Evolutionary conservation across 169 alveolate genomes (phyloP).

Genomic region (Plasmodium blacklocki): DNA sequence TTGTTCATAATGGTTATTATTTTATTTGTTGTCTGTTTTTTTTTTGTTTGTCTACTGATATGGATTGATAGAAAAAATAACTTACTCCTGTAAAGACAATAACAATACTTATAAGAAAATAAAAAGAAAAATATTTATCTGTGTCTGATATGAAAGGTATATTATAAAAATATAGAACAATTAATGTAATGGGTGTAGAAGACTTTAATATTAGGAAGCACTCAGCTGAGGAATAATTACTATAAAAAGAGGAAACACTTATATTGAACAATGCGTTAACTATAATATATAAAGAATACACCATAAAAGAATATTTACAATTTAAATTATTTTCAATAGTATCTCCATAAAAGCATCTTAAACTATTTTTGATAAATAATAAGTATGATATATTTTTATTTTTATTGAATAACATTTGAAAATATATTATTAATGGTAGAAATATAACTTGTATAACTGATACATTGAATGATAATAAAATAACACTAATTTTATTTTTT

Average conservation of each 20-base stretch:
- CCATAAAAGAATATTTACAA: constrained; percentile 34
- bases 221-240: constrained; percentile 69
- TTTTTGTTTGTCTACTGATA: constrained; percentile 4
- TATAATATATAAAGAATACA: constrained; percentile 33
- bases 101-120: constrained; percentile 44
- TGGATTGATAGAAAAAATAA: constrained; percentile 66
- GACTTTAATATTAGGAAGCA: constrained; percentile 71
- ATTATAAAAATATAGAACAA: constrained; percentile 52
- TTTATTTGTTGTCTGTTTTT: neutral
- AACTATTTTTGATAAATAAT: constrained; percentile 46
- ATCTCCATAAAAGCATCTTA: constrained; percentile 50
- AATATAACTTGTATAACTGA: constrained; percentile 44
- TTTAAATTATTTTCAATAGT: constrained; percentile 52
- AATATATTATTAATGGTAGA: constrained; percentile 55
- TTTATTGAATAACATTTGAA: constrained; percentile 52
- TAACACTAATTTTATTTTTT: constrained; percentile 36
- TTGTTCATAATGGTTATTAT: too few relatives aligned
- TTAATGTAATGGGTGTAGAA: constrained; percentile 63
- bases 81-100: constrained; percentile 70
- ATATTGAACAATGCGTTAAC: constrained; percentile 55
- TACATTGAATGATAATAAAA: constrained; percentile 39
- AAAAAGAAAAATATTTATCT: constrained; percentile 67
- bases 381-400: constrained; percentile 40
- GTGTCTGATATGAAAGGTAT: constrained; percentile 64
- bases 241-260: constrained; percentile 60